Evolutionary conservation across 495 filamentous ascomycete species (phyloP).

Genomic region (Aspergillus bridgeri): DNA sequence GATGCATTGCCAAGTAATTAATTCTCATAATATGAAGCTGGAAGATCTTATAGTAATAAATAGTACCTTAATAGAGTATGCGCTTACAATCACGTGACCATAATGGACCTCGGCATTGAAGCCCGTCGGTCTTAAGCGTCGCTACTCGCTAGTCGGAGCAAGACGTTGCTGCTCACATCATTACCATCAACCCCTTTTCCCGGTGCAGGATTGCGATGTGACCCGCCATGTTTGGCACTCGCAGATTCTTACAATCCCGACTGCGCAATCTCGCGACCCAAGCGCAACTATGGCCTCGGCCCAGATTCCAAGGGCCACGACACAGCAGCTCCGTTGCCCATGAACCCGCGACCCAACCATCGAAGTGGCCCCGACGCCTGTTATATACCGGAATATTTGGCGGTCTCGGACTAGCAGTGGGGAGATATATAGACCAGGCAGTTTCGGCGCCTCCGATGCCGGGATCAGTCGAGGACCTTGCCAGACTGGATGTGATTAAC

Average conservation of each 20-base stretch:
- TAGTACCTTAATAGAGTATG: no score
- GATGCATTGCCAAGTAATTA: no score
- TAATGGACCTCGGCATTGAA: neutral
- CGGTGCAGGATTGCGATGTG: conserved; percentile 4
- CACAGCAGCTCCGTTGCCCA: conserved; percentile 23
- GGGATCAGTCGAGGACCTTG: conserved; percentile 31
- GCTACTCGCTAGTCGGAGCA: neutral
- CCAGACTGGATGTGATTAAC: conserved; percentile 23
- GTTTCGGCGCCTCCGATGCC: conserved; percentile 28
- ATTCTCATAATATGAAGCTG: no score
- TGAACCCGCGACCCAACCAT: conserved; percentile 19
- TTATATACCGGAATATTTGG: conserved; percentile 38
- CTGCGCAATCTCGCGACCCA: conserved; percentile 14
- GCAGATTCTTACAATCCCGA: conserved; percentile 25
- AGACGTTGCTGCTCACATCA: no score
- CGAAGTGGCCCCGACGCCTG: conserved; percentile 39
- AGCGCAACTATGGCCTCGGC: conserved; percentile 4
- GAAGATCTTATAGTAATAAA: no score
- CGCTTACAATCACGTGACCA: neutral
- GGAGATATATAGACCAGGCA: conserved; percentile 27
- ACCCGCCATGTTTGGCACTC: conserved; percentile 29
- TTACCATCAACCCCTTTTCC: neutral
- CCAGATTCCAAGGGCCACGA: conserved; percentile 13
- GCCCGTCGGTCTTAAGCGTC: neutral
- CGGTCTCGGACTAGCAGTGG: conserved; percentile 24